Base-by-base conservation (phyloP, 2,329 filamentous ascomycete genomes). In the Uncinocarpus reesii region DNA sequence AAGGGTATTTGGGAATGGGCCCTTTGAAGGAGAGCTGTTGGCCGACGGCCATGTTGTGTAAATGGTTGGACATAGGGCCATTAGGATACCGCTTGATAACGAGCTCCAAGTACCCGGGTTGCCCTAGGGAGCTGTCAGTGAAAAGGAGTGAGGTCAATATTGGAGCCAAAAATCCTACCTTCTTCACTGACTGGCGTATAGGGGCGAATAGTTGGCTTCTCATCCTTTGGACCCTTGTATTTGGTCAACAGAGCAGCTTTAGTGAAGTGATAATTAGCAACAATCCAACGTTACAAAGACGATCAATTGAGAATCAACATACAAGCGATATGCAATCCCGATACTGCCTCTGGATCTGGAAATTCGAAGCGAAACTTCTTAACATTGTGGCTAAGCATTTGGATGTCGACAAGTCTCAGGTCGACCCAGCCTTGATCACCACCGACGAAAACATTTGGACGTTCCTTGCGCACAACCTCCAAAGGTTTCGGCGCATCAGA, bases 141-240 rank as follows among this genome's bases (percentile, higher is more conserved):
- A 24, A 7, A 2, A 7, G 16, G n/a, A 41, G 26, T 31, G 10
- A 13, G 15, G 35, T 2, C 42, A 11, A 13, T 20, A 18, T 38
- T 41, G 11, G 4, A 31, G 7, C 24, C 7, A 2, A 15, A 24
- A 23, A 20, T 24, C 2, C 37, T 64, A 85, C 83, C 75, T 69
- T 95, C 88, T 62, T 95, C 88, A 61, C 80, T 93, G 60, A 83
- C 78, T 46, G 92, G 90, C 4, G 92, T 98, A 71, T 98, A 98
- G 5, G 92, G 92, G 54, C 92, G 78, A 55, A 98, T 79, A 8
- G 86, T 82, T 28, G 86, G 76, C 80, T 96, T 96, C 67, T 87
- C 78, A 62, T 80, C 82, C 52, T 81, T 80, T n/a, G 79, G 78
- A 4, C 82, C 81, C 74, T 94, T 87, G 76, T 81, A 95, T 72